A percentile compares a stretch with the other conserved stretches of the same genome.
These are phyloP conservation scores for Staphylotrichum longicolle DNA, from an alignment of 495 filamentous ascomycete species.

Conservation along the genomic window DNA sequence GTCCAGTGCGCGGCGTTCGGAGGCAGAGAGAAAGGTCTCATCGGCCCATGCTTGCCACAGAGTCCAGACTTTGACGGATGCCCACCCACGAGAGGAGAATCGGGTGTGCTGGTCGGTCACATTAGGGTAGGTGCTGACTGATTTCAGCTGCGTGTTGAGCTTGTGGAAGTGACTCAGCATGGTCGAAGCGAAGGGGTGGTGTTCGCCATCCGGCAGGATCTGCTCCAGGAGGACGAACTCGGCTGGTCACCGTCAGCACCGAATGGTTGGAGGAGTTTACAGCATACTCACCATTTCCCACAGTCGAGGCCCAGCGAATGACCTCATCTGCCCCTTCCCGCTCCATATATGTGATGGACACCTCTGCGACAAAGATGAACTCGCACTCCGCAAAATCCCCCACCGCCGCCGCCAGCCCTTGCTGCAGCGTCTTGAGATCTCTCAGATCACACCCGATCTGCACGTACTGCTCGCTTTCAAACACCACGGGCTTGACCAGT, in stretches of 20 bases:
- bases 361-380: slow-evolving; percentile 81
- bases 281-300: slow-evolving; percentile 56
- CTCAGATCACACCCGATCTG: slow-evolving; percentile 82
- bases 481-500: slow-evolving; percentile 37
- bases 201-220: slow-evolving; percentile 69
- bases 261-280: too few species aligned
- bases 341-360: slow-evolving; percentile 90
- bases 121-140: slow-evolving; percentile 66
- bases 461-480: slow-evolving; percentile 68
- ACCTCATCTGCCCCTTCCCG: slow-evolving; percentile 67
- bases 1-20: slow-evolving; percentile 59
- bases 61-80: slow-evolving; percentile 54
- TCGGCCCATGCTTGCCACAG: slow-evolving; percentile 81
- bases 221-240: slow-evolving; percentile 89
- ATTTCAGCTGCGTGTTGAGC: slow-evolving; percentile 70
- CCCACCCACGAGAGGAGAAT: slow-evolving; percentile 67
- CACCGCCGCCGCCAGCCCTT: slow-evolving; percentile 54
- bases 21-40: slow-evolving; percentile 55
- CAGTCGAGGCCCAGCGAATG: slow-evolving; percentile 63
- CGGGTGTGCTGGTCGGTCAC: slow-evolving; percentile 61
- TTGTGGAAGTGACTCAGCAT: slow-evolving; percentile 87
- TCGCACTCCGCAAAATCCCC: slow-evolving; percentile 52
- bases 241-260: slow-evolving; percentile 26
- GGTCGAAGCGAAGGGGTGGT: slow-evolving; percentile 81
- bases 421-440: slow-evolving; percentile 56